These are phyloP conservation scores for Austroboletus niveus DNA, from an alignment of 1,284 basidiomycete species.

Conservation along the genomic window DNA sequence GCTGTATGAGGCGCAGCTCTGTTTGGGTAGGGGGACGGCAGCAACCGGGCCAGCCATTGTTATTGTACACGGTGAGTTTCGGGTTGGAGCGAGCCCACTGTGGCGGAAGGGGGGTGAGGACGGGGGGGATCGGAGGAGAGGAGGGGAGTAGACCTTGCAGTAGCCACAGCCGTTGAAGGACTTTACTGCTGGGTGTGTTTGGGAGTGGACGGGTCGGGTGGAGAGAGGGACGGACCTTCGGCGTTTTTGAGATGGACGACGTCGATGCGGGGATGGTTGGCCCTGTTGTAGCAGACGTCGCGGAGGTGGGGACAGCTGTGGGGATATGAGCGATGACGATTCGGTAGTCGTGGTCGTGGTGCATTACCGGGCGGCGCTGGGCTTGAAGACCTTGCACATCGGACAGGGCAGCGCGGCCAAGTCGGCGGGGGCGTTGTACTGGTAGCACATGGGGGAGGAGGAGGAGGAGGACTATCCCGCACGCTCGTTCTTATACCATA, in stretches of 20 bases:
- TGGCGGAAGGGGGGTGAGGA: slow-evolving; percentile 24
- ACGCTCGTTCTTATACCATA: slow-evolving; percentile 27
- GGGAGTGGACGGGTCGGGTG: slow-evolving; percentile 12
- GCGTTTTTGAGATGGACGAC: slow-evolving; percentile 77
- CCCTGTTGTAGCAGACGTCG: slow-evolving; percentile 70
- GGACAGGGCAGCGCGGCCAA: slow-evolving; percentile 65
- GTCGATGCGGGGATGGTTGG: slow-evolving; percentile 68
- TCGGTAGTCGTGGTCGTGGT: too few relatives aligned
- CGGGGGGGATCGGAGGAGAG: slow-evolving; percentile 27
- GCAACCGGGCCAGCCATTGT: slow-evolving; percentile 81
- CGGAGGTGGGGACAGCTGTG: slow-evolving; percentile 70
- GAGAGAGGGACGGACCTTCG: slow-evolving; percentile 55
- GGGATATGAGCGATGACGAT: slow-evolving; percentile 4
- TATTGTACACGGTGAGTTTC: slow-evolving; percentile 55
- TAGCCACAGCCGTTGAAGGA: slow-evolving; percentile 81
- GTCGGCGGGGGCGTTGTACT: slow-evolving; percentile 59
- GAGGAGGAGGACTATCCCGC: too few relatives aligned
- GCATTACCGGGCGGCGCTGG: slow-evolving; percentile 50
- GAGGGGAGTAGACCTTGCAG: slow-evolving; percentile 62
- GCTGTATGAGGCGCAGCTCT: slow-evolving; percentile 60
- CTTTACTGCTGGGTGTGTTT: slow-evolving; percentile 48
- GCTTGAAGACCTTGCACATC: slow-evolving; percentile 80
- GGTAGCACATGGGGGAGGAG: slow-evolving; percentile 59
- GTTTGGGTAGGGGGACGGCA: slow-evolving; percentile 62
- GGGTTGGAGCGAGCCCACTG: slow-evolving; percentile 69